Base-by-base conservation (phyloP, 345 rosid genomes). In the Acer campestre region DNA sequence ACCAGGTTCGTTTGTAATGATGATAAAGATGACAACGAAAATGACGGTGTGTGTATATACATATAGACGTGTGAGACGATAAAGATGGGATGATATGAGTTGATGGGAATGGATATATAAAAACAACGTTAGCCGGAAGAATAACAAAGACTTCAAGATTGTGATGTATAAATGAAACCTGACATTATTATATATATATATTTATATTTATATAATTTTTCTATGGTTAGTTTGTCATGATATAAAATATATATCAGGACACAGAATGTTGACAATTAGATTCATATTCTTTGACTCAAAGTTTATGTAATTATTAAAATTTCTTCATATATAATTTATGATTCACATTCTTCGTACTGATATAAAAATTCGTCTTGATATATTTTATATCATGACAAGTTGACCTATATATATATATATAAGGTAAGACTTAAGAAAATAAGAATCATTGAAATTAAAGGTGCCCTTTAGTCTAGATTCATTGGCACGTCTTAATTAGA, bases 381-480 rank as follows among this genome's bases (percentile, higher is more conserved):
- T n/a, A n/a, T n/a, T n/a, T n/a, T n/a, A n/a, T n/a, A n/a, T n/a
- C n/a, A n/a, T n/a, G n/a, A n/a, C n/a, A n/a, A n/a, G n/a, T n/a
- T n/a, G n/a, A n/a, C n/a, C n/a, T n/a, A n/a, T 25, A 25, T 25
- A 25, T 25, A 25, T 1, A 25, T 25, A 29, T 29, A 29, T 29
- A 29, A 53, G 73, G 61, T 63, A 68, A 68, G 84, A 75, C 62
- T 38, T 38, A 73, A 69, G 65, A 62, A 53, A 75, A 42, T n/a
- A 73, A 68, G 42, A 62, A 61, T 42, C 13, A 67, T 64, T 68
- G 35, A 18, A 72, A 75, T 49, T 49, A 17, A 44, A 69, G 18
- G 44, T 74, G 20, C 17, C 25, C 25, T 27, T 66, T 51, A 35
- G 90, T 84, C 90, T 16, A 84, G 82, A 82, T 87, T 84, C 86